Percentiles rank a stretch among this genome's conserved stretches.
phyloP scores from a whole-genome alignment of 2,329 filamentous ascomycete species.

The Cercospora nicotianae region DNA sequence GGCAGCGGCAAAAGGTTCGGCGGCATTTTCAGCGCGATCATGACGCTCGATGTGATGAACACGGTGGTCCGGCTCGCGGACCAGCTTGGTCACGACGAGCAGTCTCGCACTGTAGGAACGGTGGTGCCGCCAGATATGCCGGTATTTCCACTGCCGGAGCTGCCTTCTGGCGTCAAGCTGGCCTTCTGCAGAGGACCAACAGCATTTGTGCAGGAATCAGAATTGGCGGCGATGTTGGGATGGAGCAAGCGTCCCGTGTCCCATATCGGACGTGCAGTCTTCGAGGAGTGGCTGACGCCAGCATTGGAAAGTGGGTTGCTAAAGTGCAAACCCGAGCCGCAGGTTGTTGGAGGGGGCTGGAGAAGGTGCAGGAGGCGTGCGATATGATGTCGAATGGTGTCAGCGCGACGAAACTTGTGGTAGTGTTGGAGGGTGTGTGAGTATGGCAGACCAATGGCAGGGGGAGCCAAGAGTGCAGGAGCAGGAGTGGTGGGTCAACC shows the following conservation, averaged over 20 bases:
- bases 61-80: neutral
- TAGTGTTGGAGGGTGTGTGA: constrained; percentile 40
- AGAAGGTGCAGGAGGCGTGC: constrained; percentile 50
- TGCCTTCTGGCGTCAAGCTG: too few relatives aligned
- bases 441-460: neutral
- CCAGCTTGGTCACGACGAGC: neutral
- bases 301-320: constrained; percentile 37
- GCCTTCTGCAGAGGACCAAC: too few relatives aligned
- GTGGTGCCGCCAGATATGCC: too few relatives aligned
- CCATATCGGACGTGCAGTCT: too few relatives aligned
- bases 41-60: neutral
- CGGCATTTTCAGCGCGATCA: neutral
- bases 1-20: neutral
- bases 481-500: neutral
- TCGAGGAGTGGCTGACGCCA: constrained; percentile 30
- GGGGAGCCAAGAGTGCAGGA: neutral
- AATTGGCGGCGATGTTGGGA: too few relatives aligned
- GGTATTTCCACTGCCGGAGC: too few relatives aligned
- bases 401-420: constrained; percentile 26
- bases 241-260: too few relatives aligned
- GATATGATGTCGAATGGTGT: constrained; percentile 37
- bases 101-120: neutral
- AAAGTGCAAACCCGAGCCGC: neutral
- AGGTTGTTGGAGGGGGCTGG: constrained; percentile 47
- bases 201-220: too few relatives aligned